Conservation (phyloP, 2,329 filamentous ascomycete genomes). For the Neofusicoccum kwambonambiense region DNA sequence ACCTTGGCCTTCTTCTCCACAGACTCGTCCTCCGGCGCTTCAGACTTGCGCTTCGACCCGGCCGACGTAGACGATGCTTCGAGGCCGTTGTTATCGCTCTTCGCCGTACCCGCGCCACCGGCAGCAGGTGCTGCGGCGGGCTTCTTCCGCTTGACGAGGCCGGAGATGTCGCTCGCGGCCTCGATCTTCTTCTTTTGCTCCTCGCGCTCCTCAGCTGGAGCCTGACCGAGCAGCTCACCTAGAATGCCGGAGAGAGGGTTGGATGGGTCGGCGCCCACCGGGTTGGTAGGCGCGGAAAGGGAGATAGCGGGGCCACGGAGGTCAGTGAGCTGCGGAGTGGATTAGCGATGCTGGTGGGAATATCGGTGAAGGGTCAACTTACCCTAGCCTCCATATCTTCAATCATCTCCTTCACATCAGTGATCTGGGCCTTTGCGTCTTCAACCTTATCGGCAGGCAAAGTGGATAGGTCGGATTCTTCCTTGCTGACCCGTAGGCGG, state of each 20-base stretch:
- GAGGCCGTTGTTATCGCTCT: slow-evolving; percentile 5
- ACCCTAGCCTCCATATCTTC: slow-evolving; percentile 75
- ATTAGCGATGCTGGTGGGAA: slow-evolving; percentile 19
- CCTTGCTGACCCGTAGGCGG: slow-evolving; percentile 66
- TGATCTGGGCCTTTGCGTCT: slow-evolving; percentile 64
- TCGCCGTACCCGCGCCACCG: slow-evolving; percentile 13
- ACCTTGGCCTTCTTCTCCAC: slow-evolving; percentile 20
- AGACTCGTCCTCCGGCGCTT: slow-evolving; percentile 18
- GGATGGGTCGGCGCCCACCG: slow-evolving; percentile 49
- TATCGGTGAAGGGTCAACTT: slow-evolving; percentile 30
- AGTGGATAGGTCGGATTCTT: slow-evolving; percentile 62
- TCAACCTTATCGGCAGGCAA: slow-evolving; percentile 61
- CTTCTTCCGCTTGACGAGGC: slow-evolving; percentile 69
- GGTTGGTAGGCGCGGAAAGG: slow-evolving; percentile 53
- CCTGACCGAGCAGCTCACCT: slow-evolving; percentile 62
- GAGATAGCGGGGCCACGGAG: slow-evolving; percentile 64
- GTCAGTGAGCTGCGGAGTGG: slow-evolving; percentile 61
- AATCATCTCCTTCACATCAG: slow-evolving; percentile 75
- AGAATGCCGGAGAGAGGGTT: slow-evolving; percentile 58
- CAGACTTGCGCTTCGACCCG: slow-evolving; percentile 10
- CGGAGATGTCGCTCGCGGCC: slow-evolving; percentile 69
- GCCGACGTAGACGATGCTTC: neutral
- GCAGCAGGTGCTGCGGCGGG: slow-evolving; percentile 12
- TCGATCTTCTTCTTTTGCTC: slow-evolving; percentile 71
- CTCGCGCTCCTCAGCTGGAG: slow-evolving; percentile 59